Conservation (phyloP, 2,329 filamentous ascomycete species). For the Trichoderma aggressivum region DNA sequence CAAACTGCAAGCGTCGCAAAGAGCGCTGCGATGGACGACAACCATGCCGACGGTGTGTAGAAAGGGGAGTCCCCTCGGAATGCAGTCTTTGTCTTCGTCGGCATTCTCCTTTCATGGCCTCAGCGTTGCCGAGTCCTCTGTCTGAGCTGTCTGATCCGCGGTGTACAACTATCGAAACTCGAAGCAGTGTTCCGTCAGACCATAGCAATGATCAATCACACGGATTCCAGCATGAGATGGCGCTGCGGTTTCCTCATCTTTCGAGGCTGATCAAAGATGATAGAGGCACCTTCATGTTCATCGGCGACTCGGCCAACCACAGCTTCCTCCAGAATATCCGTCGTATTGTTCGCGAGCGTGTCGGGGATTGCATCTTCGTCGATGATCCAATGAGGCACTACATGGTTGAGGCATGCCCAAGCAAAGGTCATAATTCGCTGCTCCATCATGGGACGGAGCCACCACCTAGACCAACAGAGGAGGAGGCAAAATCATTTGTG, state of each 20-base stretch:
- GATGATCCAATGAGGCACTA: neutral
- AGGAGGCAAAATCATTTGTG: neutral
- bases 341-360: neutral
- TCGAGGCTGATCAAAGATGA: neutral
- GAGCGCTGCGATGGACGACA: neutral
- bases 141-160: neutral
- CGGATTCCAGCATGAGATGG: neutral
- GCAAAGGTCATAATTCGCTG: neutral
- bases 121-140: neutral
- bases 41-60: neutral
- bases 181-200: neutral
- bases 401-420: neutral
- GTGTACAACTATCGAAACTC: neutral
- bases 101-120: neutral
- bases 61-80: neutral
- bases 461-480: neutral
- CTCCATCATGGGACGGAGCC: neutral
- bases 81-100: neutral
- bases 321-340: neutral
- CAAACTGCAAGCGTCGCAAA: slow-evolving; percentile 2
- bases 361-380: neutral
- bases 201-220: neutral
- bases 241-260: neutral
- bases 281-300: slow-evolving; percentile 5
- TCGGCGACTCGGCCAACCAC: neutral